Evolutionary conservation across 169 alveolate genomes (phyloP).

Genomic region (Blepharisma undulans): DNA sequence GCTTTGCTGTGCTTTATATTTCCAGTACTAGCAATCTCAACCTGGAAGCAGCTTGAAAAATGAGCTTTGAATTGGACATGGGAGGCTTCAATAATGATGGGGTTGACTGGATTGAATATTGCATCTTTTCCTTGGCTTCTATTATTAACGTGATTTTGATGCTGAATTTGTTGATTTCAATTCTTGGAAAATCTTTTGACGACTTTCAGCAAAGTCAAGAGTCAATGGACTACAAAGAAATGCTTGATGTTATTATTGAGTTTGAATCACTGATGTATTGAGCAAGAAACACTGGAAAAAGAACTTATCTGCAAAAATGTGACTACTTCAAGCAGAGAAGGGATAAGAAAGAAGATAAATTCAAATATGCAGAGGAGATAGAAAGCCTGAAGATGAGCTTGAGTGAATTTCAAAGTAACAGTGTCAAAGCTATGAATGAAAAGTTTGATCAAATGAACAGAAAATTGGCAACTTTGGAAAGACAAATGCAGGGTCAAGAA

Average conservation of each 20-base stretch:
- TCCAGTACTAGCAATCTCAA: too few species aligned
- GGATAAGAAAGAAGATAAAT: neutral
- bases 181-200: slow-evolving; percentile 14
- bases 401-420: neutral
- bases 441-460: neutral
- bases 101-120: neutral
- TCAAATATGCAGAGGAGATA: neutral
- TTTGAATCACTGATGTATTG: neutral
- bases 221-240: slow-evolving; percentile 1
- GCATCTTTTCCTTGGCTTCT: neutral
- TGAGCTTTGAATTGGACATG: neutral
- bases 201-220: neutral
- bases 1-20: neutral
- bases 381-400: neutral
- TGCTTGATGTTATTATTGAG: neutral
- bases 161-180: slow-evolving; percentile 19
- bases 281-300: neutral
- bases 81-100: neutral
- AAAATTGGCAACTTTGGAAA: neutral
- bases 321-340: neutral
- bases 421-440: neutral
- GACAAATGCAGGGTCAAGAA: neutral
- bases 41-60: neutral
- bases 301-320: neutral
- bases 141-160: slow-evolving; percentile 3